These are phyloP conservation scores for Scedosporium boydii DNA, from an alignment of 2,329 filamentous ascomycete genomes.

Conservation along the genomic window DNA sequence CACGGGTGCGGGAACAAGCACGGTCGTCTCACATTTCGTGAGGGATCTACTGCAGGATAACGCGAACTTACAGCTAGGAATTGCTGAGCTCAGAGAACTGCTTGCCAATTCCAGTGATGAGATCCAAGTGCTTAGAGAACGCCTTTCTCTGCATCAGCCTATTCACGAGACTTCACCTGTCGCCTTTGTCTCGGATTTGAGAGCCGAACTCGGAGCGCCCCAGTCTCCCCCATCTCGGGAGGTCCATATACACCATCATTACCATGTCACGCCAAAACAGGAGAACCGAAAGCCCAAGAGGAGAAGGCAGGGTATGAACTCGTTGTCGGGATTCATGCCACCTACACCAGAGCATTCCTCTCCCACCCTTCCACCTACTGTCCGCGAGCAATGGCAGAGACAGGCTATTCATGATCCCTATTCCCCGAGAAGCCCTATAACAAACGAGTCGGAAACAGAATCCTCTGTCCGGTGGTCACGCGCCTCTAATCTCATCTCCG, in stretches of 20 bases:
- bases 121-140: constrained; percentile 76
- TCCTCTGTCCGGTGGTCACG: constrained; percentile 51
- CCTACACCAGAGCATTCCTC: constrained; percentile 32
- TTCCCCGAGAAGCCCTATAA: neutral
- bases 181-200: constrained; percentile 44
- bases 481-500: constrained; percentile 50
- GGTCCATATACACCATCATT: constrained; percentile 90
- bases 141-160: constrained; percentile 71
- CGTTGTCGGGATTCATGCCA: constrained; percentile 38
- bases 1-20: constrained; percentile 31
- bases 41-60: constrained; percentile 94
- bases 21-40: constrained; percentile 90
- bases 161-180: constrained; percentile 31
- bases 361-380: constrained; percentile 23
- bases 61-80: constrained; percentile 82
- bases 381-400: neutral
- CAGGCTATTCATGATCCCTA: neutral
- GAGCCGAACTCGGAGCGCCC: constrained; percentile 58
- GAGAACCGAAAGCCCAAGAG: constrained; percentile 60
- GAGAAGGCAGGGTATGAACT: constrained; percentile 37
- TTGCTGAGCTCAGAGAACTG: constrained; percentile 85
- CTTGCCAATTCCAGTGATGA: constrained; percentile 88
- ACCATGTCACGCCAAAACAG: constrained; percentile 60
- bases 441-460: constrained; percentile 17
- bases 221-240: constrained; percentile 50